These are phyloP conservation scores for Guadua angustifolia DNA, from an alignment of 176 grass and related monocot genomes.

Conservation along the genomic window DNA sequence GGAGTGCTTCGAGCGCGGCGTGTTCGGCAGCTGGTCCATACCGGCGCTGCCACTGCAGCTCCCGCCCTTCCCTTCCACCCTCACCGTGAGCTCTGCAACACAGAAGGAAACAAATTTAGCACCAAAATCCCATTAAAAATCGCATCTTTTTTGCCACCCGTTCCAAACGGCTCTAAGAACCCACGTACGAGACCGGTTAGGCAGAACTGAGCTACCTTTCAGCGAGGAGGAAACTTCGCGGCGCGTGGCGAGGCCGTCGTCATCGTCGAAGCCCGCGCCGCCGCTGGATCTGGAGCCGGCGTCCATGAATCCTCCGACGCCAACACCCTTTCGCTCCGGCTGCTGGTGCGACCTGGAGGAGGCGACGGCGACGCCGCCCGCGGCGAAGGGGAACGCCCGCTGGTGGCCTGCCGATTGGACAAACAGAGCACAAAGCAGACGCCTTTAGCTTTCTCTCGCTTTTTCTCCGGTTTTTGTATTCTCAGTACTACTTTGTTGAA, in stretches of 20 bases:
- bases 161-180: not conserved
- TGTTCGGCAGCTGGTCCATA: slow-evolving; percentile 74
- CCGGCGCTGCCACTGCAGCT: slow-evolving; percentile 70
- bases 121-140: not conserved
- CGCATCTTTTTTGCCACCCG: not conserved
- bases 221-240: slow-evolving; percentile 81
- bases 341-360: slow-evolving; percentile 39
- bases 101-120: not conserved
- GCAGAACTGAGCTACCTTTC: slow-evolving; percentile 62
- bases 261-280: slow-evolving; percentile 69
- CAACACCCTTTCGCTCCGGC: slow-evolving; percentile 51
- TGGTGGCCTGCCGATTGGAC: slow-evolving; percentile 54
- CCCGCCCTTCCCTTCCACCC: slow-evolving; percentile 69
- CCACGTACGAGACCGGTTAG: not conserved
- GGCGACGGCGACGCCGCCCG: slow-evolving; percentile 57
- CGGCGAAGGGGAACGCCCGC: slow-evolving; percentile 67
- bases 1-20: slow-evolving; percentile 95
- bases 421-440: slow-evolving; percentile 25
- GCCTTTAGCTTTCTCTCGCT: slow-evolving; percentile 19
- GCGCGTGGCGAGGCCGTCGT: slow-evolving; percentile 55
- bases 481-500: not conserved
- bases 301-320: slow-evolving; percentile 62
- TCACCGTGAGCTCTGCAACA: slow-evolving; percentile 54
- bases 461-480: not conserved
- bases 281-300: slow-evolving; percentile 72